Base-by-base conservation (phyloP, 1,284 basidiomycete genomes). In the Microbotryum lychnidis-dioicae region DNA sequence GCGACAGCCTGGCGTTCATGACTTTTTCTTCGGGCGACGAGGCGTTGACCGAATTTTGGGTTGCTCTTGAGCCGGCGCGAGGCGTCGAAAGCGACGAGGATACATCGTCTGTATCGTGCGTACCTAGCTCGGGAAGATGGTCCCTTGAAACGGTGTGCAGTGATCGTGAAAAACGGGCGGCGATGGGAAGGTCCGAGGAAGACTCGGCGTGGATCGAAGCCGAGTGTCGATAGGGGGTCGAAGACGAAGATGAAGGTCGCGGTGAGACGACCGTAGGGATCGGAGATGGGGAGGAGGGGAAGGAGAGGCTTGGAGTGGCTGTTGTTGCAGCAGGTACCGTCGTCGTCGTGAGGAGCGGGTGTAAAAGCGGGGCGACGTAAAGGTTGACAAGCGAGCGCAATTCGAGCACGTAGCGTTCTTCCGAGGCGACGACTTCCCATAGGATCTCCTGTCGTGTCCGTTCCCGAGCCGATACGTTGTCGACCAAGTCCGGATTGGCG, bases 391-490 rank as follows among this genome's bases (percentile, higher is more conserved):
- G 86, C 76, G 87, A 90, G 71, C 86, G 77, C 9, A 97, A 81
- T 71, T 97, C 92, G 67, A 81, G 81, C 31, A 97, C 91, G 74
- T 97, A 97, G 88, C 92, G 83, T 75, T 97, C 93, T 77, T 97
- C 94, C 70, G 89, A 92, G 47, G 89, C 88, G 52, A 98, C 93
- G 69, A 98, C 97, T 78, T 98, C 94, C 82, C 92, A 97, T 42
- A 98, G 76, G 4, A 97, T 94, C 78, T 98, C 94, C 75, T 97
- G 94, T 56, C 94, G 82, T 33, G 91, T 97, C 56, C 94, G 83
- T 75, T 98, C 94, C 61, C 92, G 82, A 25, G 90, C 86, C 23
- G 91, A 90, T 23, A 98, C 80, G 73, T 98, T 94, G 49, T 86
- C 85, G 9, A 97, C 91, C 37, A 98, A 83, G 74, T 98, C 94